phyloP scores from a whole-genome alignment of 768 basidiomycete species.

The Hebeloma cylindrosporum region DNA sequence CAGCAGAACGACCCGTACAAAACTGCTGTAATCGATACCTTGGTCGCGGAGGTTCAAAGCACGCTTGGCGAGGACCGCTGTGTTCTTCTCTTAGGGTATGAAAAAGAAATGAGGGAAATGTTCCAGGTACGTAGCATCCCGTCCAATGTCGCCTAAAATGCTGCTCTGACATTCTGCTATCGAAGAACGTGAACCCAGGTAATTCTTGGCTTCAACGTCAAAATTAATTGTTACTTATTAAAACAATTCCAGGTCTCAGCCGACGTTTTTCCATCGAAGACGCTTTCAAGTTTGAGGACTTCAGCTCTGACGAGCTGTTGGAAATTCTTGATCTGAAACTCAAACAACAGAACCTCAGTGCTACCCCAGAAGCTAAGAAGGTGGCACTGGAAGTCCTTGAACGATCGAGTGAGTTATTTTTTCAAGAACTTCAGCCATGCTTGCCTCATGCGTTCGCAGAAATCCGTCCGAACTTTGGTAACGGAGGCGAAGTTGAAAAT shows the following conservation, averaged over 20 bases:
- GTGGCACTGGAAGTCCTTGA: slow-evolving; percentile 46
- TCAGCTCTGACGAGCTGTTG: slow-evolving; percentile 50
- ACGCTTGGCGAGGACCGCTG: slow-evolving; percentile 70
- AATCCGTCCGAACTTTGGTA: slow-evolving; percentile 62
- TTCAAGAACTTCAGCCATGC: not conserved
- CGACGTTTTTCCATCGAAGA: slow-evolving; percentile 70
- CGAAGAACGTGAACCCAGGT: slow-evolving; percentile 69
- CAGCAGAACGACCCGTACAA: slow-evolving; percentile 45
- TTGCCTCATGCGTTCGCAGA: slow-evolving; percentile 38
- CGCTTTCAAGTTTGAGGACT: slow-evolving; percentile 70
- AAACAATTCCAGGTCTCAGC: slow-evolving; percentile 1
- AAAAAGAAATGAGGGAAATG: slow-evolving; percentile 69
- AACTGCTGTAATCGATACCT: slow-evolving; percentile 70
- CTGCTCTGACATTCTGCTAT: not conserved
- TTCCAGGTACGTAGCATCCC: slow-evolving; percentile 50
- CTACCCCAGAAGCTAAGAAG: slow-evolving; percentile 55
- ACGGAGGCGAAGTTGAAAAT: slow-evolving; percentile 66
- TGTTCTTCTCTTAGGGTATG: slow-evolving; percentile 65
- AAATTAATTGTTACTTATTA: not conserved
- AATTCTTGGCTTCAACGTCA: slow-evolving; percentile 32
- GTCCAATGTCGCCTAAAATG: not conserved
- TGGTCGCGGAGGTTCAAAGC: slow-evolving; percentile 73
- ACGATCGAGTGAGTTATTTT: slow-evolving; percentile 2
- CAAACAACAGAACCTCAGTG: slow-evolving; percentile 53
- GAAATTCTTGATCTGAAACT: slow-evolving; percentile 57